Base-by-base conservation (phyloP, 1,139 yeast species). In the Diutina scorzettiae region DNA sequence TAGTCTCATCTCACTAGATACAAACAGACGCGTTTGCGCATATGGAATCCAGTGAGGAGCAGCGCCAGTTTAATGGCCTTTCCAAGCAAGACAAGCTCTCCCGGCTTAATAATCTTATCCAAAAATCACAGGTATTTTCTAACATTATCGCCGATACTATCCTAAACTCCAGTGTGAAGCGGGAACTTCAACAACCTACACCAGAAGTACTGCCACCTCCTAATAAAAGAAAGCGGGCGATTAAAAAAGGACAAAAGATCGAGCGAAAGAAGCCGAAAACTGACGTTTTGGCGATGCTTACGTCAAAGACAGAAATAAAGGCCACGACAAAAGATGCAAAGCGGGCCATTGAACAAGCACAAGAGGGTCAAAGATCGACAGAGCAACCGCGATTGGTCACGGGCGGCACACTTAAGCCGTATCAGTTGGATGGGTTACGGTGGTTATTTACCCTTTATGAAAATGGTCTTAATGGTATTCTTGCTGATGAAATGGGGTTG, bases 401-500 rank as follows among this genome's bases (percentile, higher is more conserved):
- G 1, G 91, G 91, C 9, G 84, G 86, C 23, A 55, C 53, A 0
- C 64, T 91, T 65, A 85, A 87, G 53, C 81, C 78, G 27, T 89
- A 91, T 55, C 98, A 91, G 58, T 57, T 86, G 23, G 91, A 83
- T 44, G 98, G 97, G 0, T 71, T 89, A 45, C 89, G 85, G 50
- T 91, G 97, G 97, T 63, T 91, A 42, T 73, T 80, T 11, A 82
- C 95, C 0, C 64, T 91, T 25, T 91, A 82, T 56, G 94, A 89
- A 56, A 91, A 91, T 58, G 98, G 97, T 0, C 66, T 91, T 28
- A 91, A 91, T 59, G 98, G 98, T 3, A 87, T 91, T 29, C 63
- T 91, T 25, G 97, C 97, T 0, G 97, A 91, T 59, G 97, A 89
- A 58, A 91, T 89, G 97, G 97, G 97, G 0, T 64, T 87, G 34